Evolutionary conservation across 2,329 filamentous ascomycete genomes (phyloP), one percentile per base, ranked within the genome.

Genomic region (Fusarium odoratissimum): DNA sequence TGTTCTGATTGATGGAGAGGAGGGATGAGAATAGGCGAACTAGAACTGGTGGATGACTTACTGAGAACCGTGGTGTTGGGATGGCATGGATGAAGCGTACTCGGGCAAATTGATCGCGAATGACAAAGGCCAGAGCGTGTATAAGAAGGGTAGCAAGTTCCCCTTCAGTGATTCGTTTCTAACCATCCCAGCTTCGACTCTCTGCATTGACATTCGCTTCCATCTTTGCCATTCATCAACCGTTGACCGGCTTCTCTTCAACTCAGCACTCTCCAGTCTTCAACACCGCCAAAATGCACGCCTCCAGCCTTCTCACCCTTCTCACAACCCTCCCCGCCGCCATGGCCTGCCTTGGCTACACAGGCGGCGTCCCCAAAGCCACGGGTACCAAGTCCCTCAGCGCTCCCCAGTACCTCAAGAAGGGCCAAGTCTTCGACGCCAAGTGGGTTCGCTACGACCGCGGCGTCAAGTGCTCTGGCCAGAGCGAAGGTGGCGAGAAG

Each of bases 401-500:
- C 31, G 66, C 72, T 0, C 80, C 82, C 28, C 80, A 79, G 14
- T 77, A 79, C 64, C 72, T 81, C 49, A 67, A 69, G 30, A 64
- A 73, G 6, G 76, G 79, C 14, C 67, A 79, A 37, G 73, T 76
- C 37, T 78, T 78, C 31, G 80, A 82, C 23, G 80, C 78, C 45
- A 75, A 74, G 8, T 81, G 79, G 79, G 78, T 76, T 49, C 78
- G 78, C 59, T 84, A 82, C 64, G 83, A 84, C 69, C 83, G 82
- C 62, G 82, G 83, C 23, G 79, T 79, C 42, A 79, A 78, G 54
- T 87, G 85, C 79, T 81, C 72, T 30, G 83, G 77, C 8, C 77
- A 87, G 74, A 72, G 71, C 13, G 85, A 87, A 76, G 85, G 85
- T 56, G 80, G 70, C 23, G 62, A 61, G n/a, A 64, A 63, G 6